These are phyloP conservation scores for Aschersonia sp. DNA, from an alignment of 2,329 filamentous ascomycete species.

Conservation along the genomic window DNA sequence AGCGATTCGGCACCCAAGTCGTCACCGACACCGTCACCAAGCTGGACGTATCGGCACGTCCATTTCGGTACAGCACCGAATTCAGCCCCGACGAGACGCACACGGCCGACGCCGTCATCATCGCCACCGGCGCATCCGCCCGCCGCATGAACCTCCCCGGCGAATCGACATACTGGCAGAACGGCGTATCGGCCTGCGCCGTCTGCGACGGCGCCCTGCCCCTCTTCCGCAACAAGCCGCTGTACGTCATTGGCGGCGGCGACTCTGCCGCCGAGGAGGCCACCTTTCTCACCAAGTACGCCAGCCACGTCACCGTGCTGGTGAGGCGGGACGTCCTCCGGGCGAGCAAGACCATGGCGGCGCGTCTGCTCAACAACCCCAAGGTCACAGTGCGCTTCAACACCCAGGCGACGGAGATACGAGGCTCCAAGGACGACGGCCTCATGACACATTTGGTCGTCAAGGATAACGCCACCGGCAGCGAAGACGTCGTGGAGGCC, in stretches of 20 bases:
- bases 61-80: slow-evolving; percentile 90
- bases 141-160: slow-evolving; percentile 69
- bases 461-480: slow-evolving; percentile 62
- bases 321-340: slow-evolving; percentile 78
- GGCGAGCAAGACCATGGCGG: slow-evolving; percentile 85
- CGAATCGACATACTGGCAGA: slow-evolving; percentile 95
- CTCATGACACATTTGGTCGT: slow-evolving; percentile 82
- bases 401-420: slow-evolving; percentile 66
- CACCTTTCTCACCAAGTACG: slow-evolving; percentile 96
- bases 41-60: slow-evolving; percentile 69
- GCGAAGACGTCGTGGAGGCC: slow-evolving; percentile 72
- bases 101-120: slow-evolving; percentile 85
- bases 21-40: slow-evolving; percentile 83
- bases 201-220: slow-evolving; percentile 95
- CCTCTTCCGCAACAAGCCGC: slow-evolving; percentile 91
- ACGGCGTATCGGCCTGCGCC: slow-evolving; percentile 88
- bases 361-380: slow-evolving; percentile 63
- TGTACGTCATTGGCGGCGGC: slow-evolving; percentile 91
- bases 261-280: slow-evolving; percentile 97
- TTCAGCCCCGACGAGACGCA: slow-evolving; percentile 69
- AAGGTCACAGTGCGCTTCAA: slow-evolving; percentile 90
- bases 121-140: slow-evolving; percentile 90
- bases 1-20: slow-evolving; percentile 84
- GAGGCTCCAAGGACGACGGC: slow-evolving; percentile 62
- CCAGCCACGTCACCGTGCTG: slow-evolving; percentile 83